Conservation (phyloP, 78 protist species). For the Emiliania huxleyi region DNA sequence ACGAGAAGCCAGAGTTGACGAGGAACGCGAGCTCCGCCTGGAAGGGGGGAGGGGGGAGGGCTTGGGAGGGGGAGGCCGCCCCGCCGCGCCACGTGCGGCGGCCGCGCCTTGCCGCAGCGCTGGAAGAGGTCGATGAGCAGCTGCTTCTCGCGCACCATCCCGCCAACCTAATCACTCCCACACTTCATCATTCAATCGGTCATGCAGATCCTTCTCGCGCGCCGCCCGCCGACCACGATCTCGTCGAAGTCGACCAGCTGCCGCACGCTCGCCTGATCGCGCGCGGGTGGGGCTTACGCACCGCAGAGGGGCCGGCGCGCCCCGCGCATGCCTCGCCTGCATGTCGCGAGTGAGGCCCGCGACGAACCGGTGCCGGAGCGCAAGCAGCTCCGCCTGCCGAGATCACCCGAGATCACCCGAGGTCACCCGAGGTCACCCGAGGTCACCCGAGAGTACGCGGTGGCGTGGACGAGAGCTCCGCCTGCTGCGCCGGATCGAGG, state of each 20-base stretch:
- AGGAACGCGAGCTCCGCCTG: constrained; percentile 35
- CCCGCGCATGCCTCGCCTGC: neutral
- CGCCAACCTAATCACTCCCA: neutral
- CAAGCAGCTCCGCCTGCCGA: no score
- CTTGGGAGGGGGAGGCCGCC: no score
- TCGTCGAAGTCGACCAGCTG: constrained; percentile 11
- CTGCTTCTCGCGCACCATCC: neutral
- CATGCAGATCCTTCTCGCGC: no score
- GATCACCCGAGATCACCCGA: no score
- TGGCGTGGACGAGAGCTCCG: neutral
- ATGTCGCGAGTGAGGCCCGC: neutral
- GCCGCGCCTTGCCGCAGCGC: constrained; percentile 6
- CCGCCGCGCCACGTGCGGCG: no score
- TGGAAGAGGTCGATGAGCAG: constrained; percentile 37
- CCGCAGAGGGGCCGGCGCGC: no score
- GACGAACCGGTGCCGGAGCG: neutral
- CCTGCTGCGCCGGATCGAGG: neutral
- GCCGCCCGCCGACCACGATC: constrained; percentile 37
- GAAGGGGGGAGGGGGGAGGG: no score
- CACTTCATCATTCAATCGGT: no score
- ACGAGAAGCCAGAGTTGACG: constrained; percentile 17
- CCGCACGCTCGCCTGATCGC: neutral
- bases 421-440: no score
- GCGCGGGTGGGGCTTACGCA: no score
- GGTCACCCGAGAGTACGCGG: no score